phyloP scores from a whole-genome alignment of 257 asterid genomes.

The Hygrophila difformis region DNA sequence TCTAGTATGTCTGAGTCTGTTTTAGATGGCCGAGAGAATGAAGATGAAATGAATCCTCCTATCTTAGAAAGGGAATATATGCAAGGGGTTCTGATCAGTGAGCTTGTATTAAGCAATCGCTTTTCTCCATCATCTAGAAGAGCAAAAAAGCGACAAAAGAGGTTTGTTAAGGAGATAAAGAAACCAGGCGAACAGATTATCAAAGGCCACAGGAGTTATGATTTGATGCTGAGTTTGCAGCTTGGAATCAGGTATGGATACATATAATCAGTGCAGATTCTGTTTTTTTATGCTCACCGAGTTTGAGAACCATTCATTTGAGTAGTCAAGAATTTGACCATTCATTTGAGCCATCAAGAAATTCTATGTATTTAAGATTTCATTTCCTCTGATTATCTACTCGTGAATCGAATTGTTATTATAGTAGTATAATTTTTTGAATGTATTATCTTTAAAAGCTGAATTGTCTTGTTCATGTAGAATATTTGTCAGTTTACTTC shows the following conservation, averaged over 20 bases:
- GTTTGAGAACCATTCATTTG: too few relatives aligned
- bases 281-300: too few relatives aligned
- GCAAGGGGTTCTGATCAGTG: constrained; percentile 93
- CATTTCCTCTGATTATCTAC: too few relatives aligned
- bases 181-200: constrained; percentile 87
- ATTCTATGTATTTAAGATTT: too few relatives aligned
- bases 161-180: constrained; percentile 61
- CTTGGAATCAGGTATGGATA: constrained; percentile 84
- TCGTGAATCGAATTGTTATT: too few relatives aligned
- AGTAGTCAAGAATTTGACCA: too few relatives aligned
- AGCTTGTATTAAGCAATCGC: constrained; percentile 52
- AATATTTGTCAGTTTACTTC: constrained; percentile 5
- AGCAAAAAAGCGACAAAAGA: constrained; percentile 62
- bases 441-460: not conserved
- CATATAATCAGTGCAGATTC: not conserved
- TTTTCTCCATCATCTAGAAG: constrained; percentile 75
- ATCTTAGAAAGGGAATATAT: constrained; percentile 91
- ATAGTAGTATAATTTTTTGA: not conserved
- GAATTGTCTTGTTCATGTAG: not conserved
- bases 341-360: too few relatives aligned
- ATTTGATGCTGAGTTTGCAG: constrained; percentile 93
- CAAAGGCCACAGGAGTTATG: constrained; percentile 97
- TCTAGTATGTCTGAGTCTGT: constrained; percentile 35
- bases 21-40: constrained; percentile 36
- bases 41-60: constrained; percentile 45